Conservation (phyloP, 2,329 filamentous ascomycete genomes). For the Eutypa lata region DNA sequence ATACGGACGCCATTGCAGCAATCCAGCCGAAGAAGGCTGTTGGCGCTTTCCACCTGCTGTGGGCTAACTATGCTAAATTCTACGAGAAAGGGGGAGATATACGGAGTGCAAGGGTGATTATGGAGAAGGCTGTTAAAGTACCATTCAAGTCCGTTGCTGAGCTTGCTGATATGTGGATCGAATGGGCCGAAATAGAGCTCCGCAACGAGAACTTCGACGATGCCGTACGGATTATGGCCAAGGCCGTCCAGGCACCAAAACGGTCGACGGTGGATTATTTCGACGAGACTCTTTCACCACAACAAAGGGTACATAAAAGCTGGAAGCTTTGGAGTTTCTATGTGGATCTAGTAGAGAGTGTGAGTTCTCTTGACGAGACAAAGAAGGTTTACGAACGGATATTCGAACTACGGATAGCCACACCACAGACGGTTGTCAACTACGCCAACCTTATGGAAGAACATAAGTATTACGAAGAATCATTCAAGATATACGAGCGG, state of each 20-base stretch:
- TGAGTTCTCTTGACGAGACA: constrained; percentile 86
- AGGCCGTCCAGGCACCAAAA: constrained; percentile 95
- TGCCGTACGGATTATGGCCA: constrained; percentile 93
- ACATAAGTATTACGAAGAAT: constrained; percentile 92
- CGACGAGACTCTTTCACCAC: constrained; percentile 87
- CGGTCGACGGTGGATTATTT: constrained; percentile 99
- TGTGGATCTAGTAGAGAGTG: constrained; percentile 94
- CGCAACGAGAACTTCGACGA: constrained; percentile 94
- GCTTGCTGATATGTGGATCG: constrained; percentile 96
- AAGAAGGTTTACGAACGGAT: constrained; percentile 94
- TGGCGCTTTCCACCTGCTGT: constrained; percentile 90
- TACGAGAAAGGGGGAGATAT: constrained; percentile 88
- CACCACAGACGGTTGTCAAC: constrained; percentile 97
- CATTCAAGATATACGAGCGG: constrained; percentile 95
- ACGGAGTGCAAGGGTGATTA: constrained; percentile 81
- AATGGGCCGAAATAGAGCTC: constrained; percentile 98
- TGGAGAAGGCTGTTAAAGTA: constrained; percentile 97
- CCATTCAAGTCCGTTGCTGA: constrained; percentile 97
- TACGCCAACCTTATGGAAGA: constrained; percentile 95
- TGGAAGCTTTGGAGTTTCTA: constrained; percentile 99
- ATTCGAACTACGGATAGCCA: constrained; percentile 96
- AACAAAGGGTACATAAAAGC: constrained; percentile 96
- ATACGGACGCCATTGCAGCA: constrained; percentile 88
- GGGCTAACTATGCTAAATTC: constrained; percentile 95
- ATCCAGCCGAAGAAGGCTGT: constrained; percentile 93